These are phyloP conservation scores for Bidens hawaiensis DNA, from an alignment of 140 eudicot genomes.

Conservation along the genomic window DNA sequence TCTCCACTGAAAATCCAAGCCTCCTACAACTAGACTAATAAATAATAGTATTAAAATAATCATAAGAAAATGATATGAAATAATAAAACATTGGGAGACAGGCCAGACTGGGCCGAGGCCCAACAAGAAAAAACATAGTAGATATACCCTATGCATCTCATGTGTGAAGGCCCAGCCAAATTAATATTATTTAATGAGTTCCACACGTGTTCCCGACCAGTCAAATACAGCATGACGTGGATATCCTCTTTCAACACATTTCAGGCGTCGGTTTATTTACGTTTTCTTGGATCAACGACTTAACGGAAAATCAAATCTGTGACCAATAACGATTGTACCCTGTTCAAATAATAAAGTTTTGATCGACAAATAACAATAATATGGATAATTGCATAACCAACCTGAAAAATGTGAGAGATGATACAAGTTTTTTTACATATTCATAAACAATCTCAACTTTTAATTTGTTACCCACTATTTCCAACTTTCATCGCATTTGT, in stretches of 20 bases:
- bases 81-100: not conserved
- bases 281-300: not conserved
- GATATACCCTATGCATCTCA: slow-evolving; percentile 8
- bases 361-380: too few relatives aligned
- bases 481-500: too few relatives aligned
- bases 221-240: slow-evolving; percentile 15
- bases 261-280: slow-evolving; percentile 3
- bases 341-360: too few relatives aligned
- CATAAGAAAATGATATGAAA: not conserved
- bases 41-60: not conserved
- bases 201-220: slow-evolving; percentile 31
- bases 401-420: too few relatives aligned
- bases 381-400: too few relatives aligned
- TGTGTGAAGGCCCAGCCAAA: slow-evolving; percentile 23
- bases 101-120: slow-evolving; percentile 26
- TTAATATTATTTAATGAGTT: not conserved
- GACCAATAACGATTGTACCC: too few relatives aligned
- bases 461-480: too few relatives aligned
- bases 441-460: too few relatives aligned
- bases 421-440: too few relatives aligned
- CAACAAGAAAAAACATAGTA: slow-evolving; percentile 23
- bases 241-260: slow-evolving; percentile 22
- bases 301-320: too few relatives aligned
- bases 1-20: too few relatives aligned
- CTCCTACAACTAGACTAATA: too few relatives aligned